Conservation (phyloP, 805 yeast genomes). For the Sugiyamaella americana region DNA sequence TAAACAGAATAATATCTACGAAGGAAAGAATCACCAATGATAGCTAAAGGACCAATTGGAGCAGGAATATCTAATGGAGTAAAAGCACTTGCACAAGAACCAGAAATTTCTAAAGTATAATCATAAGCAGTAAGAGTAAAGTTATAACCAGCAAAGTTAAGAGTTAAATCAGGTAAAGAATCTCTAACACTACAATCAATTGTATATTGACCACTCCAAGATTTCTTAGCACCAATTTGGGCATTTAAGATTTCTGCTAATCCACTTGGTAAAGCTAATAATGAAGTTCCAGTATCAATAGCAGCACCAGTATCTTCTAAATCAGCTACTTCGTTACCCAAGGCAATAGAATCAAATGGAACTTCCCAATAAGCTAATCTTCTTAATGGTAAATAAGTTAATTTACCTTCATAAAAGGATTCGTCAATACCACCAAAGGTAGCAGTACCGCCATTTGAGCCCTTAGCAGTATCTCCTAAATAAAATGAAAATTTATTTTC, state of each 20-base stretch:
- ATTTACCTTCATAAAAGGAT: conserved; percentile 68
- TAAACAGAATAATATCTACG: conserved; percentile 92
- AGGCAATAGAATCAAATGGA: conserved; percentile 77
- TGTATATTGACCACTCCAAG: conserved; percentile 96
- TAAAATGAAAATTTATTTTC: conserved; percentile 82
- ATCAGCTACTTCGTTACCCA: conserved; percentile 87
- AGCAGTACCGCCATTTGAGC: conserved; percentile 78
- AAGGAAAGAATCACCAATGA: conserved; percentile 95
- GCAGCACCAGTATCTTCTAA: conserved; percentile 88
- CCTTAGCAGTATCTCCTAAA: conserved; percentile 69
- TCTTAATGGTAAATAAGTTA: conserved; percentile 95
- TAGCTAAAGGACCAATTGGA: conserved; percentile 94
- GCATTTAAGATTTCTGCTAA: conserved; percentile 92
- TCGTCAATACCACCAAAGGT: conserved; percentile 93
- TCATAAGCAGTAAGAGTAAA: conserved; percentile 86
- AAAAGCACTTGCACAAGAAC: conserved; percentile 93
- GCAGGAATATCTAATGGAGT: conserved; percentile 97
- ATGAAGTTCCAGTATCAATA: conserved; percentile 96
- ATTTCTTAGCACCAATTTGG: conserved; percentile 94
- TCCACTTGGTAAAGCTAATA: conserved; percentile 90
- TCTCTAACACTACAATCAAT: conserved; percentile 86
- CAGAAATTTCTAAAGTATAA: conserved; percentile 89
- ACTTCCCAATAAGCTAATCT: conserved; percentile 99
- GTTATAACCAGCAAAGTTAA: conserved; percentile 83
- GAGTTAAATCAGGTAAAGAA: conserved; percentile 82